Evolutionary conservation across 2,329 filamentous ascomycete genomes (phyloP).

Genomic region (Macrophomina phaseolina): DNA sequence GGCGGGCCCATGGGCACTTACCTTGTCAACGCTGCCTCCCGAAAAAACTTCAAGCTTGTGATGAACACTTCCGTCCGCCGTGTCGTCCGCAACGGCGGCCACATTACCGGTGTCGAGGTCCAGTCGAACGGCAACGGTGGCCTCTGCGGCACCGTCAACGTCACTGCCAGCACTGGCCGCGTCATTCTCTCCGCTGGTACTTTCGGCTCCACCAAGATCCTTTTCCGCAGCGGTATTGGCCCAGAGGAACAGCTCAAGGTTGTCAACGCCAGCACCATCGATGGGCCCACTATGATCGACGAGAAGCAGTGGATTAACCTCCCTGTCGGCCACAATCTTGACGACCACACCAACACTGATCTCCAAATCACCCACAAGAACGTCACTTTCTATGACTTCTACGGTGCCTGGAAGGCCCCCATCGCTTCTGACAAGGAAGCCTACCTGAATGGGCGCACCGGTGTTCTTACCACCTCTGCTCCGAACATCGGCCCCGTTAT

Average conservation of each 20-base stretch:
- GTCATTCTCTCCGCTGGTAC: conserved; percentile 72
- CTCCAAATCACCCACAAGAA: conserved; percentile 58
- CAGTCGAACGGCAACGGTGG: conserved; percentile 64
- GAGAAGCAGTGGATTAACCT: conserved; percentile 57
- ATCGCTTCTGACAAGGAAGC: conserved; percentile 46
- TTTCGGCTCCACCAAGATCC: conserved; percentile 72
- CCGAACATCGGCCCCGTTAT: conserved; percentile 69
- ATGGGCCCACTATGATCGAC: conserved; percentile 51
- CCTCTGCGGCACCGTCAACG: conserved; percentile 63
- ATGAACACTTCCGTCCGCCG: conserved; percentile 70
- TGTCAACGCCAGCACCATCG: conserved; percentile 51
- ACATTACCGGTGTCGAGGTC: conserved; percentile 72
- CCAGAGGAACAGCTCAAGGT: conserved; percentile 56
- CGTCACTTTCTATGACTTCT: conserved; percentile 69
- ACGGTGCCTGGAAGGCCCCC: conserved; percentile 60
- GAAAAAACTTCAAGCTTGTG: conserved; percentile 71
- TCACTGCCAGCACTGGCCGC: conserved; percentile 65
- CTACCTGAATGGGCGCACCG: conserved; percentile 57
- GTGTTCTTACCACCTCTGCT: conserved; percentile 68
- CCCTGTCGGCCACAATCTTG: conserved; percentile 58
- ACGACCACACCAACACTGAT: conserved; percentile 64
- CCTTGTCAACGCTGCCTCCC: conserved; percentile 64
- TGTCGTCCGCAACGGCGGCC: conserved; percentile 67
- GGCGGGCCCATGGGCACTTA: conserved; percentile 75
- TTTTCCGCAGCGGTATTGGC: conserved; percentile 73